A percentile compares a stretch with the other conserved stretches of the same genome.
phyloP scores from a whole-genome alignment of 1,284 basidiomycete species.

The Leccinum angustisporum region DNA sequence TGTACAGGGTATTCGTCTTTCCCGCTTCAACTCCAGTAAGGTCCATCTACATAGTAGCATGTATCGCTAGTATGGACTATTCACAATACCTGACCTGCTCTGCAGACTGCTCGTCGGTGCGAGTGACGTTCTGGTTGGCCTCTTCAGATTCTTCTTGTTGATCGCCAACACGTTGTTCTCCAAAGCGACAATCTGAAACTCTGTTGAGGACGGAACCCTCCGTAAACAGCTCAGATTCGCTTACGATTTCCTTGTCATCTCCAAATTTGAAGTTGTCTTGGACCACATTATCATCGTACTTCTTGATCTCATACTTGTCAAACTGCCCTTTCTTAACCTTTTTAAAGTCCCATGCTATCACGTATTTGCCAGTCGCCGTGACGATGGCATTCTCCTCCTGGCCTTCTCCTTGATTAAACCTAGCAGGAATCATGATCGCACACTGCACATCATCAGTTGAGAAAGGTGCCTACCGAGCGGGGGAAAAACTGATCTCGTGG shows the following conservation, averaged over 20 bases:
- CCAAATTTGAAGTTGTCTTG: conserved; percentile 97
- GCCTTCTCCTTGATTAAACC: conserved; percentile 90
- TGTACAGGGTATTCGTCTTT: conserved; percentile 16
- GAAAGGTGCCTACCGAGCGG: conserved; percentile 66
- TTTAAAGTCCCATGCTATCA: conserved; percentile 95
- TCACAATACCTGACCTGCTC: conserved; percentile 66
- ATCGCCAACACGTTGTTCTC: conserved; percentile 93
- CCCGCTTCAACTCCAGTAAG: conserved; percentile 1
- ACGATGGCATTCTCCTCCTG: conserved; percentile 94
- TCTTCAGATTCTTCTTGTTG: conserved; percentile 89
- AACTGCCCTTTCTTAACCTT: conserved; percentile 91
- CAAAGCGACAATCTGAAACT: conserved; percentile 81
- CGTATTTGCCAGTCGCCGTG: conserved; percentile 93
- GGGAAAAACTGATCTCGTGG: conserved; percentile 84
- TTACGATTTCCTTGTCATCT: conserved; percentile 90
- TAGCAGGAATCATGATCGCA: conserved; percentile 32
- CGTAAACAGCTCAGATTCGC: conserved; percentile 27
- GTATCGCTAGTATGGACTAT: conserved; percentile 58
- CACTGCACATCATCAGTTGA: neutral
- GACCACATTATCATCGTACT: conserved; percentile 92
- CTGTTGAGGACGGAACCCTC: conserved; percentile 2
- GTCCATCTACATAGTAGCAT: conserved; percentile 2
- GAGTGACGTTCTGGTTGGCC: conserved; percentile 82
- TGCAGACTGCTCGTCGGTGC: conserved; percentile 45
- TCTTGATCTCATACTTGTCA: conserved; percentile 95